Conservation (phyloP, 768 basidiomycete species). For the Leccinum imitatum region DNA sequence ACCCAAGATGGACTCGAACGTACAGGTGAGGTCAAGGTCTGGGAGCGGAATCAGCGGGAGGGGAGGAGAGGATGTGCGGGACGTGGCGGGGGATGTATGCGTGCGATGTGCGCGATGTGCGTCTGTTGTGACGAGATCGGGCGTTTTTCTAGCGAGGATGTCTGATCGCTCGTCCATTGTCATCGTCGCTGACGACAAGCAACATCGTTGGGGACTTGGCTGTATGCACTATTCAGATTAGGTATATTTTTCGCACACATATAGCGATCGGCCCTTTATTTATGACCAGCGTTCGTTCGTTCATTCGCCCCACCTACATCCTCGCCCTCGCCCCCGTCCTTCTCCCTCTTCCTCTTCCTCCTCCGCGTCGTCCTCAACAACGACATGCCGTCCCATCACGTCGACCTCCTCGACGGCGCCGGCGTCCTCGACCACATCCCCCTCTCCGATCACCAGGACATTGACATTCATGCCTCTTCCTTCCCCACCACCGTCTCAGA, state of each 20-base stretch:
- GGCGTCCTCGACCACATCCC: slow-evolving; percentile 21
- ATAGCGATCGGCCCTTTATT: slow-evolving; percentile 30
- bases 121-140: slow-evolving; percentile 15
- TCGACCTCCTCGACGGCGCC: slow-evolving; percentile 16
- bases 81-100: slow-evolving; percentile 8
- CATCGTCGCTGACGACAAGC: slow-evolving; percentile 25
- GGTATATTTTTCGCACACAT: slow-evolving; percentile 28
- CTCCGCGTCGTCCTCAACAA: slow-evolving; percentile 1
- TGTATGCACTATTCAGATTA: neutral
- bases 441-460: slow-evolving; percentile 34
- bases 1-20: slow-evolving; percentile 44
- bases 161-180: slow-evolving; percentile 27
- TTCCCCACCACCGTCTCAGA: slow-evolving; percentile 22
- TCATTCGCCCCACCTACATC: slow-evolving; percentile 14
- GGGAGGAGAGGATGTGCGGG: slow-evolving; percentile 34
- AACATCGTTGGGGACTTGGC: neutral
- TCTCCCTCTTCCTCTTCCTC: slow-evolving; percentile 3
- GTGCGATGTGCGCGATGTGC: slow-evolving; percentile 22
- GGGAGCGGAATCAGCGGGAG: slow-evolving; percentile 54
- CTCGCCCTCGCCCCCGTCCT: slow-evolving; percentile 18
- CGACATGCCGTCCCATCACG: slow-evolving; percentile 25
- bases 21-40: slow-evolving; percentile 45
- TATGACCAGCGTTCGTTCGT: slow-evolving; percentile 29
- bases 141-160: slow-evolving; percentile 19
- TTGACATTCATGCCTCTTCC: slow-evolving; percentile 30